A percentile compares a stretch with the other conserved stretches of the same genome.
phyloP scores from a whole-genome alignment of 2,329 filamentous ascomycete species.

The Colletotrichum sp. region DNA sequence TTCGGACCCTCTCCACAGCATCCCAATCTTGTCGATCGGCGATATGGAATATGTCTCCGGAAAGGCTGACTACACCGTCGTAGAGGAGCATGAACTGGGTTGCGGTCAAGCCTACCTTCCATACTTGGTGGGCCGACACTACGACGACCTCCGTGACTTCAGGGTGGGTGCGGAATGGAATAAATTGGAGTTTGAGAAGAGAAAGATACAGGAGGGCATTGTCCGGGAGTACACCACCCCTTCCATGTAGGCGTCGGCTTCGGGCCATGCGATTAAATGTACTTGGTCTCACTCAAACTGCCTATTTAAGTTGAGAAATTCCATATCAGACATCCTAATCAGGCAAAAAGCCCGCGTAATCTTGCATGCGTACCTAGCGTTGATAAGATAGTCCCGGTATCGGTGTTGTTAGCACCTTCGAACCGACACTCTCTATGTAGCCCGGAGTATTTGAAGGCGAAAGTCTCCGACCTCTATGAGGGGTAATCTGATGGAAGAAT shows the following conservation, averaged over 20 bases:
- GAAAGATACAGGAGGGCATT: neutral
- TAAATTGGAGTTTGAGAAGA: neutral
- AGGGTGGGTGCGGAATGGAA: neutral
- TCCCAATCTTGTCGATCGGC: too few species aligned
- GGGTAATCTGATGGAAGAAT: neutral
- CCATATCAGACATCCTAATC: neutral
- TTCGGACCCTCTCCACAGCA: too few species aligned
- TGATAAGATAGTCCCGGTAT: neutral
- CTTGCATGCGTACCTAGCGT: neutral
- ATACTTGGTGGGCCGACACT: neutral
- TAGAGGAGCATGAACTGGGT: neutral
- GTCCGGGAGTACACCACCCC: neutral
- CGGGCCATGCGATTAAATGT: neutral
- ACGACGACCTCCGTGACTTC: neutral
- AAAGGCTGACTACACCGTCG: neutral
- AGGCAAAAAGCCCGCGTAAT: neutral
- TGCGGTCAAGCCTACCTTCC: neutral
- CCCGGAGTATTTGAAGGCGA: neutral
- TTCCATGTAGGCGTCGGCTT: neutral
- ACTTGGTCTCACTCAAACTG: neutral
- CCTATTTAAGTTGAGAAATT: neutral
- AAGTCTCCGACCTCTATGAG: neutral
- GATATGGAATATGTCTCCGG: too few species aligned
- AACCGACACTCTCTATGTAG: neutral
- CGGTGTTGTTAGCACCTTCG: too few species aligned